Percentiles rank a stretch among this genome's conserved stretches.
These are phyloP conservation scores for Tieghemostelium lacteum DNA, from an alignment of 78 protist species.

Conservation along the genomic window DNA sequence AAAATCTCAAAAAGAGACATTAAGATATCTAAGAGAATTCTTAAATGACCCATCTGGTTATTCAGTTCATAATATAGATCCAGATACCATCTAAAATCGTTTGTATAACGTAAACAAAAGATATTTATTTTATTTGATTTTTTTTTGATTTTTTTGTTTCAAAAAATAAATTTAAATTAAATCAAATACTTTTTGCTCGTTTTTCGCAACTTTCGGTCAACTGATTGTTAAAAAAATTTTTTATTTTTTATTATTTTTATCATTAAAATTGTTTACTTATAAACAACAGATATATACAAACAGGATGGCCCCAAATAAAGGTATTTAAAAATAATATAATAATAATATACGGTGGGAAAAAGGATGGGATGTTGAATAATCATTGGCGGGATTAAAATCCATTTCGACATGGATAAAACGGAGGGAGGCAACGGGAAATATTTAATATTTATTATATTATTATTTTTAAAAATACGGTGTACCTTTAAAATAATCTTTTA, in stretches of 20 bases:
- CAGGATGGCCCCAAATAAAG: too few relatives aligned
- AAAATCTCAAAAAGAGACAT: constrained; percentile 57
- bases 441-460: not conserved
- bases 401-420: not conserved
- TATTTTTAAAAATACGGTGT: not conserved
- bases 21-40: constrained; percentile 47
- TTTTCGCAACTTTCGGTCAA: not conserved
- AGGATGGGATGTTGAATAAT: too few relatives aligned
- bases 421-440: not conserved
- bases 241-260: not conserved
- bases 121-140: not conserved
- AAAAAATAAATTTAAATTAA: constrained; percentile 7
- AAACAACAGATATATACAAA: not conserved
- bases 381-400: too few relatives aligned
- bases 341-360: not conserved
- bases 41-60: constrained; percentile 23
- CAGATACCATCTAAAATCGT: not conserved
- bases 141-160: not conserved
- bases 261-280: not conserved
- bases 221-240: not conserved
- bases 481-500: not conserved
- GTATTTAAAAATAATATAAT: too few relatives aligned
- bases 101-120: not conserved
- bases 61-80: constrained; percentile 5
- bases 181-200: not conserved